Conservation (phyloP, 2,329 filamentous ascomycete species). For the Paraphoma chrysanthemicola region DNA sequence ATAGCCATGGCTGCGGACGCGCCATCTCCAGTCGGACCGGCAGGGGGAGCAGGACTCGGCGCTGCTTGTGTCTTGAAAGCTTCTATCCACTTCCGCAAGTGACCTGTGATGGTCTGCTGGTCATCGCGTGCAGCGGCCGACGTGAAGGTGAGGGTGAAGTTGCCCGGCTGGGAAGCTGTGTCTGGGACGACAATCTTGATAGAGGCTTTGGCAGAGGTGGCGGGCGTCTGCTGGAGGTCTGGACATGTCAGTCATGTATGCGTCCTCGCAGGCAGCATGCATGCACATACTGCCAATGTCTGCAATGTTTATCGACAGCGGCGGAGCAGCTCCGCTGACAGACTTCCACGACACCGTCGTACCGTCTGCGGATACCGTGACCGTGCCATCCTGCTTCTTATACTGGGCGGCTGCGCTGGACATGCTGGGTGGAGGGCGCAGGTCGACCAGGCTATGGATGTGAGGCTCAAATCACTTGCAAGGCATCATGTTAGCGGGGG, state of each 20-base stretch:
- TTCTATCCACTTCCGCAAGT: slow-evolving; percentile 79
- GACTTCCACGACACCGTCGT: slow-evolving; percentile 83
- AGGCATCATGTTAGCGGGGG: neutral
- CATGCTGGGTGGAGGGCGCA: slow-evolving; percentile 38
- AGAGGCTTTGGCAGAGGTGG: slow-evolving; percentile 87
- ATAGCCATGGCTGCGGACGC: slow-evolving; percentile 76
- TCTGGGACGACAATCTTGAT: slow-evolving; percentile 86
- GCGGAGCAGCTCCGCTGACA: slow-evolving; percentile 65
- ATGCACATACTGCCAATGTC: slow-evolving; percentile 78
- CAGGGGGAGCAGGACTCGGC: slow-evolving; percentile 43
- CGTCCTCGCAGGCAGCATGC: slow-evolving; percentile 4
- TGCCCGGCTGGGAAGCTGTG: slow-evolving; percentile 65
- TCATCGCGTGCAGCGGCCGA: slow-evolving; percentile 80
- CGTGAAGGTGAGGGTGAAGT: slow-evolving; percentile 90
- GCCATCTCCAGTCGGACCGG: slow-evolving; percentile 22
- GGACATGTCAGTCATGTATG: slow-evolving; percentile 13
- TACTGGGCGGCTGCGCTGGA: slow-evolving; percentile 62
- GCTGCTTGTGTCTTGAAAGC: slow-evolving; percentile 63
- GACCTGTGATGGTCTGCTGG: slow-evolving; percentile 83
- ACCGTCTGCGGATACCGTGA: slow-evolving; percentile 77
- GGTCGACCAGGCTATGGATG: slow-evolving; percentile 4
- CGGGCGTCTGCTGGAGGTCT: slow-evolving; percentile 96
- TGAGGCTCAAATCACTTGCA: slow-evolving; percentile 14
- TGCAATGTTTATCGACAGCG: slow-evolving; percentile 72
- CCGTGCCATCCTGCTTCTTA: slow-evolving; percentile 93